These are phyloP conservation scores for Alternaria sp. DNA, from an alignment of 2,329 filamentous ascomycete species.

Conservation along the genomic window DNA sequence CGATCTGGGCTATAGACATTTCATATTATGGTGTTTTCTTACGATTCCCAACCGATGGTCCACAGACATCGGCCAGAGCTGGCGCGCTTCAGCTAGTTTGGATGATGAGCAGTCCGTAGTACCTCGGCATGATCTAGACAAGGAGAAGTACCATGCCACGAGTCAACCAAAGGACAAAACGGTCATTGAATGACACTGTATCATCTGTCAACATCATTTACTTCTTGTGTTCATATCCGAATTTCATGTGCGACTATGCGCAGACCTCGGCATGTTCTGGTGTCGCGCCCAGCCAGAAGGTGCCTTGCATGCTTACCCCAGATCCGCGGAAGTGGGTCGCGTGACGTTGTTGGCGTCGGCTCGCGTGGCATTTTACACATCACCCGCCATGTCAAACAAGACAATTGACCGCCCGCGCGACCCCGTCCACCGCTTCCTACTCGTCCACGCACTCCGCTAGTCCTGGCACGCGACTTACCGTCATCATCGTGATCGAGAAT, in stretches of 20 bases:
- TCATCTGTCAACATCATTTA: too few relatives aligned
- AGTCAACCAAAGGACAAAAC: neutral
- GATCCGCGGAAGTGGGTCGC: constrained; percentile 12
- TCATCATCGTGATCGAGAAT: constrained; percentile 8
- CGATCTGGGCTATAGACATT: neutral
- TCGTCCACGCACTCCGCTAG: constrained; percentile 11
- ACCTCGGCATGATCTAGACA: neutral
- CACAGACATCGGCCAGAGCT: neutral
- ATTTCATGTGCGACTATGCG: neutral
- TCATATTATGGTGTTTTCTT: neutral
- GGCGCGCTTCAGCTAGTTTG: neutral
- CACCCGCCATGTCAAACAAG: constrained; percentile 13
- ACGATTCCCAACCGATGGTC: neutral
- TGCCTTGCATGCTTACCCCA: constrained; percentile 16
- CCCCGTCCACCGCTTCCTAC: constrained; percentile 9
- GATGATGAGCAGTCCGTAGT: neutral
- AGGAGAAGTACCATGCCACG: neutral
- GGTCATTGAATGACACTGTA: neutral
- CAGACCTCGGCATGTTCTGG: neutral
- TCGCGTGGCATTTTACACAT: constrained; percentile 14
- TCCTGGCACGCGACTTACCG: constrained; percentile 10
- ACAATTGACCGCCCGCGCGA: constrained; percentile 7
- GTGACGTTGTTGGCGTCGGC: constrained; percentile 14
- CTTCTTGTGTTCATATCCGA: neutral
- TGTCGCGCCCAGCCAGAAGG: constrained; percentile 4